Conservation (phyloP, 2,329 filamentous ascomycete species). For the Botrytis fabae region DNA sequence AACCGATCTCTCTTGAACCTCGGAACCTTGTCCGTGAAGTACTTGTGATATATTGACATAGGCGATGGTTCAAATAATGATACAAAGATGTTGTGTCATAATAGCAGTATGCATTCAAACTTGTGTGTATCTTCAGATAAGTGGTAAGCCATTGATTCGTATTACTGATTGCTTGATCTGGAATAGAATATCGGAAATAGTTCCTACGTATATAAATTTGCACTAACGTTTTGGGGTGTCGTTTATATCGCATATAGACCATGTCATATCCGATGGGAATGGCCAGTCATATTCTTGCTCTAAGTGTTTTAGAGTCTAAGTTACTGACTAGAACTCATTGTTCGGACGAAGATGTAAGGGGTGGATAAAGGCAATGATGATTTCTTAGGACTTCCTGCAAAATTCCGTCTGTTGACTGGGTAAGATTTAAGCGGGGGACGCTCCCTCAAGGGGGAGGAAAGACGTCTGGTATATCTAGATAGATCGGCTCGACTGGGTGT, state of each 20-base stretch:
- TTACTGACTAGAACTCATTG: no score
- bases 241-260: no score
- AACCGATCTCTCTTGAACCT: background rate
- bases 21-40: background rate
- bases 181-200: no score
- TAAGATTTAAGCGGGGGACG: background rate
- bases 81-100: background rate
- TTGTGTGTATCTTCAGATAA: background rate
- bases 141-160: no score
- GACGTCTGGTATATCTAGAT: background rate
- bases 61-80: rapidly evolving
- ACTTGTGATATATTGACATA: rapidly evolving
- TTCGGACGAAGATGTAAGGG: background rate
- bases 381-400: background rate
- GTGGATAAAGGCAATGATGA: background rate
- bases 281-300: no score
- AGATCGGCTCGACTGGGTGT: no score
- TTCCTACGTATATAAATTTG: no score
- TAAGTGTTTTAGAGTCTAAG: no score
- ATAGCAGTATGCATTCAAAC: background rate
- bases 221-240: no score
- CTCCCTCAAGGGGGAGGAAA: background rate
- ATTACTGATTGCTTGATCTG: no score
- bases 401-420: background rate
- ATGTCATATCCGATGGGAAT: no score